phyloP scores from a whole-genome alignment of 306 rosid genomes.

The Glycine latifolia region DNA sequence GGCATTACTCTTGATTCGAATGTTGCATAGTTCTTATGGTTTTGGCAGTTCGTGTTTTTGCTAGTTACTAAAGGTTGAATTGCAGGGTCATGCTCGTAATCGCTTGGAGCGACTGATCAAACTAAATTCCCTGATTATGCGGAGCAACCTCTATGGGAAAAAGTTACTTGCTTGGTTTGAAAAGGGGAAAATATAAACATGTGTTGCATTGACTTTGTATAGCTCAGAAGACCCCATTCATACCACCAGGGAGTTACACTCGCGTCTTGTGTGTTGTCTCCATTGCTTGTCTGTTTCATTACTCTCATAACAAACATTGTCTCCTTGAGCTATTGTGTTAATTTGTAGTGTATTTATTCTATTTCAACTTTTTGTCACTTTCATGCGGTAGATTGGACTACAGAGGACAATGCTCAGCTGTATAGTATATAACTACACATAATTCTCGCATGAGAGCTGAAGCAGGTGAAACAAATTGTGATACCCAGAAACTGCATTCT shows the following conservation, averaged over 20 bases:
- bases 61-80: background rate
- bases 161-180: slow-evolving; percentile 57
- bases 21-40: background rate
- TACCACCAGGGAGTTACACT: too few relatives aligned
- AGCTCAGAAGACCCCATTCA: too few relatives aligned
- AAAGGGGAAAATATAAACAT: slow-evolving; percentile 40
- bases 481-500: background rate
- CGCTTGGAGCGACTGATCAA: slow-evolving; percentile 49
- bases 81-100: slow-evolving; percentile 31
- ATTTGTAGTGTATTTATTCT: too few relatives aligned
- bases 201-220: background rate
- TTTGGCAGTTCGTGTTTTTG: background rate
- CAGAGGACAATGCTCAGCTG: slow-evolving; percentile 10
- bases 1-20: too few relatives aligned
- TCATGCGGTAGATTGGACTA: slow-evolving; percentile 11
- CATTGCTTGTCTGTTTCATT: too few relatives aligned
- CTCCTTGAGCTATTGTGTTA: too few relatives aligned
- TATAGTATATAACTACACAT: background rate
- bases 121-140: slow-evolving; percentile 46
- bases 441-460: background rate
- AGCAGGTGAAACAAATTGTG: background rate
- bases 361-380: too few relatives aligned
- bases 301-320: too few relatives aligned
- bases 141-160: slow-evolving; percentile 56
- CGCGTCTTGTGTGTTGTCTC: too few relatives aligned